phyloP scores from a whole-genome alignment of 2,329 filamentous ascomycete genomes.

The Zymoseptoria brevis region DNA sequence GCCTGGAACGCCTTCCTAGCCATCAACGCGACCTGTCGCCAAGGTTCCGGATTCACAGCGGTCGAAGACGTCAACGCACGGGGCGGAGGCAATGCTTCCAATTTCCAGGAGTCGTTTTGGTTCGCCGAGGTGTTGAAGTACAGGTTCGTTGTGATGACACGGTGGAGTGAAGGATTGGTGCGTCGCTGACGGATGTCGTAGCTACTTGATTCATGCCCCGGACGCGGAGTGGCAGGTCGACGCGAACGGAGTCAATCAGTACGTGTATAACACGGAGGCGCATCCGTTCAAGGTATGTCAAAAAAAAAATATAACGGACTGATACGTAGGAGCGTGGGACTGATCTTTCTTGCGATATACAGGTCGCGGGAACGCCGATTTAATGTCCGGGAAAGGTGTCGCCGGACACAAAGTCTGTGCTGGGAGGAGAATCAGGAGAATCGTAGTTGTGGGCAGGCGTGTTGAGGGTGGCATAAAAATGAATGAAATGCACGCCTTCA shows the following conservation, averaged over 20 bases:
- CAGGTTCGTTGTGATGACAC: neutral
- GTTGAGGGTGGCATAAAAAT: too few species aligned
- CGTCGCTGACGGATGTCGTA: too few species aligned
- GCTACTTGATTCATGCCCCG: slow-evolving; percentile 56
- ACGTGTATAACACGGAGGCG: slow-evolving; percentile 59
- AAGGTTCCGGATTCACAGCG: slow-evolving; percentile 11
- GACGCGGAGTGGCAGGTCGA: slow-evolving; percentile 47
- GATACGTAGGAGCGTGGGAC: too few species aligned
- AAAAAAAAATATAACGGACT: too few species aligned
- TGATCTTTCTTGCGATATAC: neutral
- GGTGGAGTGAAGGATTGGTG: too few species aligned
- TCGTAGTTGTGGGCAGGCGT: too few species aligned
- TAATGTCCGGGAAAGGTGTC: neutral
- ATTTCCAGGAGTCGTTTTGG: slow-evolving; percentile 81
- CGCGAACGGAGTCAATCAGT: slow-evolving; percentile 43
- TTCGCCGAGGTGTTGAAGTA: slow-evolving; percentile 88
- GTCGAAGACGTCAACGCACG: slow-evolving; percentile 12
- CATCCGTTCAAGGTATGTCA: slow-evolving; percentile 51
- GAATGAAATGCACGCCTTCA: too few species aligned
- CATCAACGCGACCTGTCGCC: slow-evolving; percentile 9
- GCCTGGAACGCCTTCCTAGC: slow-evolving; percentile 14
- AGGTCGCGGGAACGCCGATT: slow-evolving; percentile 4
- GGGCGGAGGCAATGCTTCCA: slow-evolving; percentile 44
- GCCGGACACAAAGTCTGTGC: too few species aligned
- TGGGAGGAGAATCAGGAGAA: too few species aligned